Conservation (phyloP, 2,329 filamentous ascomycete genomes). For the Parasarocladium wereldwijsianum region DNA sequence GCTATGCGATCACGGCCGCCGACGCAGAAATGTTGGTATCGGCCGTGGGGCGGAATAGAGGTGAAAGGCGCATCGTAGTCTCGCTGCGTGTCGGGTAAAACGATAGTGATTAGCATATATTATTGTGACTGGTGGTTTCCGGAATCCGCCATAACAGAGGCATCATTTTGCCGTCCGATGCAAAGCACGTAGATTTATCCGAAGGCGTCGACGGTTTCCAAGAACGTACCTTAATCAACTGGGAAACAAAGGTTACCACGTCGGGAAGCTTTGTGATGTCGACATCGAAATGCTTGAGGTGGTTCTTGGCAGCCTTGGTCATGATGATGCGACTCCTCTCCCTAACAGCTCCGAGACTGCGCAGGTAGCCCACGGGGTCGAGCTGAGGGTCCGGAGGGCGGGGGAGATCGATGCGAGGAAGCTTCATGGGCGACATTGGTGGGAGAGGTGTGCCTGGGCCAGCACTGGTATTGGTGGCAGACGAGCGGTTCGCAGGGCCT, state of each 20-base stretch:
- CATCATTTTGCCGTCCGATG: too few species aligned
- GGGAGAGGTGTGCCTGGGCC: slow-evolving; percentile 31
- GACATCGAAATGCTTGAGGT: slow-evolving; percentile 75
- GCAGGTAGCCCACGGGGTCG: slow-evolving; percentile 80
- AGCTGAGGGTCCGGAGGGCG: slow-evolving; percentile 74
- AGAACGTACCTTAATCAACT: slow-evolving; percentile 72
- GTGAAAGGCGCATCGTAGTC: slow-evolving; percentile 41
- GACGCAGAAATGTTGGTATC: slow-evolving; percentile 76
- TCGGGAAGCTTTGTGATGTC: slow-evolving; percentile 74
- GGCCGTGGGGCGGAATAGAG: slow-evolving; percentile 69
- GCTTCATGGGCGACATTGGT: slow-evolving; percentile 34
- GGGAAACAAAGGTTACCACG: slow-evolving; percentile 76
- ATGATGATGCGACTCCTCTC: slow-evolving; percentile 62
- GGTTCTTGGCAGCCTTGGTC: slow-evolving; percentile 61
- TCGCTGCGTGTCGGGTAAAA: too few species aligned
- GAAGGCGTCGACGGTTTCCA: neutral
- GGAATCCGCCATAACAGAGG: too few species aligned
- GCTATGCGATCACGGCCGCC: slow-evolving; percentile 61
- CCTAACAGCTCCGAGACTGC: slow-evolving; percentile 76
- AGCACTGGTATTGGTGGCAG: slow-evolving; percentile 27
- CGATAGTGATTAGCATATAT: too few species aligned
- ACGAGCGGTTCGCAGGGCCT: slow-evolving; percentile 29
- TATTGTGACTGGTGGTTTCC: too few species aligned
- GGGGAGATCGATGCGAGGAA: slow-evolving; percentile 68
- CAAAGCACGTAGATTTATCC: too few species aligned